Evolutionary conservation across 257 asterid species (phyloP).

Genomic region (Forsythia suspensa): DNA sequence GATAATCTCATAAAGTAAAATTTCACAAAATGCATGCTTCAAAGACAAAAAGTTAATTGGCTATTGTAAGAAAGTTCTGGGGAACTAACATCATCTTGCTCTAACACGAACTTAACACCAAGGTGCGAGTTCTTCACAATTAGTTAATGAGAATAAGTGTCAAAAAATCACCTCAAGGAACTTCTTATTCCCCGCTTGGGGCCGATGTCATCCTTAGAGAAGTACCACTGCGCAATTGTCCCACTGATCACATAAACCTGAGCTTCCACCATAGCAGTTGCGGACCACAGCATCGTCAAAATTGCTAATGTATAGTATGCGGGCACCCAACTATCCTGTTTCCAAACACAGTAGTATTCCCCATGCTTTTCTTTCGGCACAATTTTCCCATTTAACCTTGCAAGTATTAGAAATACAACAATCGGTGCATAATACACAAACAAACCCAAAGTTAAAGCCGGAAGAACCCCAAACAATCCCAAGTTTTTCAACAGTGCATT

Average conservation of each 20-base stretch:
- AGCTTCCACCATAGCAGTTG: slow-evolving; percentile 85
- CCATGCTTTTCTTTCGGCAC: slow-evolving; percentile 64
- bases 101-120: neutral
- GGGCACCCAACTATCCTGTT: slow-evolving; percentile 93
- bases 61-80: slow-evolving; percentile 4
- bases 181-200: slow-evolving; percentile 77
- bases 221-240: slow-evolving; percentile 92
- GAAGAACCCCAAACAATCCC: slow-evolving; percentile 78
- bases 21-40: neutral
- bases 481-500: slow-evolving; percentile 67
- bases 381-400: slow-evolving; percentile 73
- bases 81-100: slow-evolving; percentile 3
- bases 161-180: slow-evolving; percentile 65
- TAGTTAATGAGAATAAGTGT: slow-evolving; percentile 2
- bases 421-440: slow-evolving; percentile 69
- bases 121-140: neutral
- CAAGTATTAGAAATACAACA: slow-evolving; percentile 72
- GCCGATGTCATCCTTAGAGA: slow-evolving; percentile 65
- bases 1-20: slow-evolving; percentile 1
- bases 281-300: slow-evolving; percentile 94
- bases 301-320: slow-evolving; percentile 81
- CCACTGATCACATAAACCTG: slow-evolving; percentile 90
- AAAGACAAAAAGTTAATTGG: neutral
- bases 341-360: slow-evolving; percentile 77
- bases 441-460: slow-evolving; percentile 59